Percentiles rank a stretch among this genome's conserved stretches.
Conservation (phyloP, 495 filamentous ascomycete species). For the Eremomyces bilateralis region DNA sequence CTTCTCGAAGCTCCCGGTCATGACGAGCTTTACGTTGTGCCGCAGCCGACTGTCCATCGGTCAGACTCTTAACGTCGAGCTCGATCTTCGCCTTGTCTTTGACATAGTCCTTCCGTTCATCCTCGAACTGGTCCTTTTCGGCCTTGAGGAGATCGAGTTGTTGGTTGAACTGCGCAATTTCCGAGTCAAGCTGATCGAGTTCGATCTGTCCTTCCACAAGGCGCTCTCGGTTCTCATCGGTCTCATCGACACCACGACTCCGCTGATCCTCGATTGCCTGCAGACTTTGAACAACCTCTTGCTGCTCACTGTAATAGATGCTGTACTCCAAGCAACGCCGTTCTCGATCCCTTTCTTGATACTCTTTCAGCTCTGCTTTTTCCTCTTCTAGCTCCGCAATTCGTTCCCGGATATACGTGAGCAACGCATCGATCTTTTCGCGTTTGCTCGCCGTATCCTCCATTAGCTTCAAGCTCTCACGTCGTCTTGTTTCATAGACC, state of each 20-base stretch:
- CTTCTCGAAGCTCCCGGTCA: conserved; percentile 47
- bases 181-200: conserved; percentile 50
- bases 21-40: conserved; percentile 47
- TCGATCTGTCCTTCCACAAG: conserved; percentile 67
- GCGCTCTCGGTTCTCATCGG: conserved; percentile 55
- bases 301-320: conserved; percentile 75
- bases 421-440: conserved; percentile 75
- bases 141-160: conserved; percentile 68
- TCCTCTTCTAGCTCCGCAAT: conserved; percentile 84
- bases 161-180: conserved; percentile 58
- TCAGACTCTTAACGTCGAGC: conserved; percentile 57
- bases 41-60: conserved; percentile 58
- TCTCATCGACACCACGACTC: conserved; percentile 58
- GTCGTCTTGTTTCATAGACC: conserved; percentile 77
- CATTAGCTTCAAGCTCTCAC: conserved; percentile 92
- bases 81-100: conserved; percentile 64
- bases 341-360: conserved; percentile 87
- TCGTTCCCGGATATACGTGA: conserved; percentile 78
- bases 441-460: conserved; percentile 86
- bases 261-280: conserved; percentile 67
- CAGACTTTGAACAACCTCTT: conserved; percentile 49
- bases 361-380: conserved; percentile 81
- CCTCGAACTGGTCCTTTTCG: conserved; percentile 75
- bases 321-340: conserved; percentile 83
- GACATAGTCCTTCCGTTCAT: conserved; percentile 64